Percentiles rank a stretch among this genome's conserved stretches.
These are phyloP conservation scores for Calophaca sinica DNA, from an alignment of 306 rosid species.

Conservation along the genomic window DNA sequence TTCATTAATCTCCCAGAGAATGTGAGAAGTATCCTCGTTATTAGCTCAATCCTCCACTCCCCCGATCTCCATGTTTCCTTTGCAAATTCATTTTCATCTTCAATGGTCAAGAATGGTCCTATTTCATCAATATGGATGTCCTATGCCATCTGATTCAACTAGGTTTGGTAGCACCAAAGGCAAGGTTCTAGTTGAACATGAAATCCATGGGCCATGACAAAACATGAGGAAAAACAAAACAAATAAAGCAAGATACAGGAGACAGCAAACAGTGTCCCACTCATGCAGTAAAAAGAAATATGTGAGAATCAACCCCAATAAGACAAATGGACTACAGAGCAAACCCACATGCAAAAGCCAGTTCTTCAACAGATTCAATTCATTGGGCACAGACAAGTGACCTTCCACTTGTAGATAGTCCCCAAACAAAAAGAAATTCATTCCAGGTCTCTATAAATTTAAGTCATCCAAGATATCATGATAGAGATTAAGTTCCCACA, in stretches of 20 bases:
- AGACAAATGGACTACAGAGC: too few species aligned
- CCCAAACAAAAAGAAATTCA: constrained; percentile 20
- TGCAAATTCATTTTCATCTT: constrained; percentile 62
- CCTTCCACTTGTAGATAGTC: neutral
- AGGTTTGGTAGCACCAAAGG: constrained; percentile 40
- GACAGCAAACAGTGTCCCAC: constrained; percentile 27
- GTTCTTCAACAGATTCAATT: neutral
- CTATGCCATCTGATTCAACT: constrained; percentile 52
- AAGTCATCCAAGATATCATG: too few species aligned
- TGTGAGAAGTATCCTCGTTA: constrained; percentile 65
- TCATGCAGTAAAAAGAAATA: constrained; percentile 42
- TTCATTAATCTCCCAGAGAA: constrained; percentile 66
- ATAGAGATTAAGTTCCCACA: too few species aligned
- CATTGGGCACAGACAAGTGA: neutral
- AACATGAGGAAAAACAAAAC: constrained; percentile 30
- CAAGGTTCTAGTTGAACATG: constrained; percentile 41
- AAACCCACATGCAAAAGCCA: neutral
- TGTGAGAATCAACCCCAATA: constrained; percentile 46
- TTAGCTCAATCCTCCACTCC: constrained; percentile 52
- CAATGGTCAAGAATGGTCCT: constrained; percentile 71
- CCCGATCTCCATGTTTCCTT: constrained; percentile 67
- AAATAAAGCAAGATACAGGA: too few species aligned
- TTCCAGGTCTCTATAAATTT: constrained; percentile 23
- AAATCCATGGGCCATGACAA: constrained; percentile 41
- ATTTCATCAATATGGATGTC: constrained; percentile 55